phyloP scores from a whole-genome alignment of 495 filamentous ascomycete species.

The Bacidia gigantensis region DNA sequence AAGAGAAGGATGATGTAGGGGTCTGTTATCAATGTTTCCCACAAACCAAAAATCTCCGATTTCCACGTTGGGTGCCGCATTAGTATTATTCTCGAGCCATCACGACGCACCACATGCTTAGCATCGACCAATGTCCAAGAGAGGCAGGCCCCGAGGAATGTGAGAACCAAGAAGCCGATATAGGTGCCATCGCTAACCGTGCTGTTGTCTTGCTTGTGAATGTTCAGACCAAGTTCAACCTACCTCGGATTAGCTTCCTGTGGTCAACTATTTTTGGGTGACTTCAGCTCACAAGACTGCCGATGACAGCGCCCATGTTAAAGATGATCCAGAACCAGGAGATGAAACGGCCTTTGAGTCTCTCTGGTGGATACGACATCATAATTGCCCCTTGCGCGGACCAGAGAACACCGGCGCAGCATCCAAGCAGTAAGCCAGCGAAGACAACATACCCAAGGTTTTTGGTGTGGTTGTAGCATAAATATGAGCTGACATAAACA shows the following conservation, averaged over 20 bases:
- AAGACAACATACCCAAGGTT: slow-evolving; percentile 35
- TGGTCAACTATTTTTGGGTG: not conserved
- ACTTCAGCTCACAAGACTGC: slow-evolving; percentile 37
- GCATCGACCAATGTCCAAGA: slow-evolving; percentile 64
- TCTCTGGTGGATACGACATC: slow-evolving; percentile 82
- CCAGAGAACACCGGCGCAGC: slow-evolving; percentile 82
- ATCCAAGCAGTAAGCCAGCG: slow-evolving; percentile 44
- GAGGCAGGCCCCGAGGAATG: slow-evolving; percentile 59
- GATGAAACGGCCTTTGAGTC: slow-evolving; percentile 76
- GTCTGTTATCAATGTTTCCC: slow-evolving; percentile 50
- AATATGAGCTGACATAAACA: slow-evolving; percentile 64
- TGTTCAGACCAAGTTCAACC: slow-evolving; percentile 69
- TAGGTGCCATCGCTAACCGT: slow-evolving; percentile 76
- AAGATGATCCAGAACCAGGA: slow-evolving; percentile 92
- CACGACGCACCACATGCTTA: slow-evolving; percentile 55
- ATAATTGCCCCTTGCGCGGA: slow-evolving; percentile 88
- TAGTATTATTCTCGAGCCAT: slow-evolving; percentile 68
- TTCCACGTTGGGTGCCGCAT: slow-evolving; percentile 79
- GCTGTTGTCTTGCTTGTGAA: slow-evolving; percentile 42
- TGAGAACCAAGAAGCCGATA: slow-evolving; percentile 79
- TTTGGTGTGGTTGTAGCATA: slow-evolving; percentile 65
- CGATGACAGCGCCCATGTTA: slow-evolving; percentile 85
- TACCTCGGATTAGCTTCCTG: slow-evolving; percentile 12
- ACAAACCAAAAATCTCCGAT: slow-evolving; percentile 43
- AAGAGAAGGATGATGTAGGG: slow-evolving; percentile 76